Evolutionary conservation across 202 grass and related monocot species (phyloP).

Genomic region (Carex arenaria): DNA sequence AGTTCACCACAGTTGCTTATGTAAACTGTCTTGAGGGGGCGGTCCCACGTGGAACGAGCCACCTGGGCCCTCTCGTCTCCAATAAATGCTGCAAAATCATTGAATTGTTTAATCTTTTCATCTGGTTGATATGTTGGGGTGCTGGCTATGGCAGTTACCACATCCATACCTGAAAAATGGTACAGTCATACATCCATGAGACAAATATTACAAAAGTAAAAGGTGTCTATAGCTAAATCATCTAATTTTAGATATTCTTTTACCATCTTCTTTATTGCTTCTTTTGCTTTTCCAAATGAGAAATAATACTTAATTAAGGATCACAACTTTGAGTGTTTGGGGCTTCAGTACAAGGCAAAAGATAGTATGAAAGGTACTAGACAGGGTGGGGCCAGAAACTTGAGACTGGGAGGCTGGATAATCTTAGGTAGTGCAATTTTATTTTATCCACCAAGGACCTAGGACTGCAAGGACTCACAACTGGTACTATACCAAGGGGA

Average conservation of each 20-base stretch:
- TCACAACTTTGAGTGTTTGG: not conserved
- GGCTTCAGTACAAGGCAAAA: not conserved
- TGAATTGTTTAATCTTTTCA: constrained; percentile 78
- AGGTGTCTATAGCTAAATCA: not conserved
- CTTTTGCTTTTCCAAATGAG: not conserved
- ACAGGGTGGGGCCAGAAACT: too few relatives aligned
- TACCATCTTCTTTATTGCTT: not conserved
- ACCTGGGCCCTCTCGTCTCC: constrained; percentile 87
- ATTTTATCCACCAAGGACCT: too few relatives aligned
- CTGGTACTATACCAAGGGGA: too few relatives aligned
- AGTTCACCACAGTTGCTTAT: constrained; percentile 84
- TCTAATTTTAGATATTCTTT: not conserved
- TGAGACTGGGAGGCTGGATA: too few relatives aligned
- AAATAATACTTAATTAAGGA: not conserved
- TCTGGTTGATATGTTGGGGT: constrained; percentile 83
- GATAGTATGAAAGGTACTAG: not conserved
- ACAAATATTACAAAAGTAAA: not conserved
- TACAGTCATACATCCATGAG: not conserved
- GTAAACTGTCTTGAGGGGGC: constrained; percentile 73
- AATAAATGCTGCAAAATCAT: constrained; percentile 65
- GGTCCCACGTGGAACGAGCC: constrained; percentile 68
- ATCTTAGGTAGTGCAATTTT: too few relatives aligned
- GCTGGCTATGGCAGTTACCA: constrained; percentile 61
- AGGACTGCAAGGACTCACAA: too few relatives aligned
- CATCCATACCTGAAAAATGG: constrained; percentile 66